Percentiles rank a stretch among this genome's conserved stretches.
Evolutionary conservation across 306 rosid genomes (phyloP).

Genomic region (Castanospermum australe): DNA sequence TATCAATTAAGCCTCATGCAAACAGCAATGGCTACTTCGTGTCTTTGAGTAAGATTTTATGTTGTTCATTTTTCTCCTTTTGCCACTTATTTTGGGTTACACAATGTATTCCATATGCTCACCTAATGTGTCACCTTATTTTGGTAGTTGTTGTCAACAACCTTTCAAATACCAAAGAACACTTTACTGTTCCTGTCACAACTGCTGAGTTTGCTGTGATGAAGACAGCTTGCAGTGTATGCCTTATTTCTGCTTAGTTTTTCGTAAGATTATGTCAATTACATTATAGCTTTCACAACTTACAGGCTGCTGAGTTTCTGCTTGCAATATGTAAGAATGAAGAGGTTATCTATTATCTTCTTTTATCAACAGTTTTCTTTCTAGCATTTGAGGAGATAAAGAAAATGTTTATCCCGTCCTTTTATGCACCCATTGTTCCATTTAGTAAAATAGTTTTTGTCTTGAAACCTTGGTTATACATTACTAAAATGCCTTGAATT

Average conservation of each 20-base stretch:
- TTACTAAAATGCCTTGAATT: conserved; percentile 12
- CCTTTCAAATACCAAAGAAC: conserved; percentile 56
- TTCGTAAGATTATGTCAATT: neutral
- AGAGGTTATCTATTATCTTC: conserved; percentile 17
- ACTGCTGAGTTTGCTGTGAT: conserved; percentile 82
- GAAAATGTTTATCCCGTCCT: neutral
- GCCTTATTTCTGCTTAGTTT: conserved; percentile 35
- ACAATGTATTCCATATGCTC: neutral
- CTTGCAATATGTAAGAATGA: neutral
- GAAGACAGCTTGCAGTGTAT: conserved; percentile 94
- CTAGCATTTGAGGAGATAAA: neutral
- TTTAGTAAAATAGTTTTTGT: neutral
- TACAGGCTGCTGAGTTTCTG: neutral
- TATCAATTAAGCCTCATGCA: conserved; percentile 72
- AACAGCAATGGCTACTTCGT: conserved; percentile 72
- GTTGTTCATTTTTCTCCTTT: neutral
- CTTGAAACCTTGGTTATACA: conserved; percentile 12
- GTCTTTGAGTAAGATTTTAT: conserved; percentile 67
- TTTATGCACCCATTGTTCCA: neutral
- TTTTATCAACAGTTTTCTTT: conserved; percentile 11
- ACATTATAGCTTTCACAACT: neutral
- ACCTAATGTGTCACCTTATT: conserved; percentile 18
- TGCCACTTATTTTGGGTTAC: neutral
- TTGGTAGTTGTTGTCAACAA: conserved; percentile 76
- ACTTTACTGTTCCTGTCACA: conserved; percentile 69